Conservation (phyloP, 106 monocot genomes). For the Dioscorea alata region DNA sequence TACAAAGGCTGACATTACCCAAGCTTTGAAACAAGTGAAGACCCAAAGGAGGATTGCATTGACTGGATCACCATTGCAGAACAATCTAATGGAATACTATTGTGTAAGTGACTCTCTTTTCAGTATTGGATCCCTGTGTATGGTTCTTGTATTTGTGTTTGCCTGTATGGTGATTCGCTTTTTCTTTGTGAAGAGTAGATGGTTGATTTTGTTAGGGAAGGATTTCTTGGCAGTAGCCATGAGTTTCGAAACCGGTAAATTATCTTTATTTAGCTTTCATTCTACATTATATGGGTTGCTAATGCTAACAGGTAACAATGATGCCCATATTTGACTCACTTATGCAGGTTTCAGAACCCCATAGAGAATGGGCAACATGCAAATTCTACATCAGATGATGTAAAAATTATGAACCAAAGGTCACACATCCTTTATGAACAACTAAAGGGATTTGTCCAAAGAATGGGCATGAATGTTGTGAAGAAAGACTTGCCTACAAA, state of each 20-base stretch:
- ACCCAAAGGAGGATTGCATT: conserved; percentile 94
- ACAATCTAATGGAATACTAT: conserved; percentile 99
- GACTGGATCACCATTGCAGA: conserved; percentile 97
- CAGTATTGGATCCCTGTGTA: background rate
- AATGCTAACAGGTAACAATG: no score
- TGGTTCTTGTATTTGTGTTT: background rate
- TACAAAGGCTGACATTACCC: conserved; percentile 77
- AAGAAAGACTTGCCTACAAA: conserved; percentile 94
- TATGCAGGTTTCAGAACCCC: conserved; percentile 91
- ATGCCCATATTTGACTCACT: background rate
- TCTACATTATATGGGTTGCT: no score
- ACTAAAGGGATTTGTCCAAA: conserved; percentile 93
- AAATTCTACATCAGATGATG: conserved; percentile 90
- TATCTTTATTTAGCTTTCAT: no score
- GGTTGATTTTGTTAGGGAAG: conserved; percentile 99
- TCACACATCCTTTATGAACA: conserved; percentile 94
- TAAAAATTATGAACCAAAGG: conserved; percentile 97
- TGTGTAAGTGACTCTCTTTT: conserved; percentile 58
- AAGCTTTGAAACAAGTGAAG: conserved; percentile 84
- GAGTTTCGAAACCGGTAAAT: conserved; percentile 87
- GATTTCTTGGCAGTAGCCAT: conserved; percentile 89
- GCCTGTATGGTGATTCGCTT: background rate
- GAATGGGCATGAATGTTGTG: conserved; percentile 96
- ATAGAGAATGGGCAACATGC: conserved; percentile 97
- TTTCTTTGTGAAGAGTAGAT: conserved; percentile 51